Evolutionary conservation across 2,329 filamentous ascomycete genomes (phyloP), one percentile per base, ranked within the genome.

Genomic region (Fusarium graminum): DNA sequence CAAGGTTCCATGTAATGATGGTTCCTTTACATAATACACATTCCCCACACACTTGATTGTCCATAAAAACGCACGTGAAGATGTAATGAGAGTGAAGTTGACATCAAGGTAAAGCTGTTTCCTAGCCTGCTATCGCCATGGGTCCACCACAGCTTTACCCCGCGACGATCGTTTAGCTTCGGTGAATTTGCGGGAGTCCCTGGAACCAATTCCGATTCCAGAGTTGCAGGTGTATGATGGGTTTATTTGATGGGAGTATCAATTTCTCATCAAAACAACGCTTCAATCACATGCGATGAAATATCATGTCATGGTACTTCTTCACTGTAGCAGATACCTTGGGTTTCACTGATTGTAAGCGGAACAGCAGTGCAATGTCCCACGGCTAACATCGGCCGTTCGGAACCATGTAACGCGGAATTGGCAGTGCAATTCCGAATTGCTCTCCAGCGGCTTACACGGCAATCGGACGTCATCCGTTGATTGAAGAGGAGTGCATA

Each of bases 371-470:
- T 58, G 59, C 59, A 41, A 46, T 65, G 56, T 43, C 58, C 41
- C 38, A 43, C 73, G 73, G 73, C 64, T 75, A 75, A 69, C 68
- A 55, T 74, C 73, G 73, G 68, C 67, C 68, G 71, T 65, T 44
- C 19, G 49, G 47, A 46, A 39, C 22, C 22, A 6, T 22, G 22
- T 22, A 22, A 22, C 22, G 22, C 22, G 22, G 22, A 22, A 22
- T 22, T 22, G 22, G 22, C 22, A 66, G 45, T 69, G 43, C 56
- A 61, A 59, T 51, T 72, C 72, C 72, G 72, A 74, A 74, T 65
- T 63, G 59, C 25, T 36, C 45, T 49, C 49, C 39, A 45, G 57
- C 70, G 67, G 70, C 67, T 73, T 59, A 68, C 55, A 57, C 58
- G 51, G 52, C 61, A 45, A 55, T 42, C 55, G 53, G 47, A 67